phyloP scores from a whole-genome alignment of 2,329 filamentous ascomycete genomes.

The Aspergillus sclerotialis region DNA sequence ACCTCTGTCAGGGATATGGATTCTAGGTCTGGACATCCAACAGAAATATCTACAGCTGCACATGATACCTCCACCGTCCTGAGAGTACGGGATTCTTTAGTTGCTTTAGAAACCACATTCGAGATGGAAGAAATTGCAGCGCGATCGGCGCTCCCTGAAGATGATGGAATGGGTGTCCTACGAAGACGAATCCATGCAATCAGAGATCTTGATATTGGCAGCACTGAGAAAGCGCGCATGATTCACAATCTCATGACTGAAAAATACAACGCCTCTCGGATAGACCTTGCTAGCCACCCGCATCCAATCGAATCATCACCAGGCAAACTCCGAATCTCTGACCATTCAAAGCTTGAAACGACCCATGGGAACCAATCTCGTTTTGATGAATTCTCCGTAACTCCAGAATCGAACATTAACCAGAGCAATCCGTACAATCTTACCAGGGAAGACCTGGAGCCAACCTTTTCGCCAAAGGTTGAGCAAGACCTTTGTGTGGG shows the following conservation, averaged over 20 bases:
- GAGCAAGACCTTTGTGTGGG: slow-evolving; percentile 20
- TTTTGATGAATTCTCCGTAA: slow-evolving; percentile 20
- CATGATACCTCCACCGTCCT: no score
- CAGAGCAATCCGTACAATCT: slow-evolving; percentile 34
- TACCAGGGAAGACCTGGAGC: slow-evolving; percentile 51
- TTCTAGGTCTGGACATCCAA: neutral
- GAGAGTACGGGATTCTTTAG: slow-evolving; percentile 1
- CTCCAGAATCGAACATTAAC: no score
- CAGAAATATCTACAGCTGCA: no score
- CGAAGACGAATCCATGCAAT: slow-evolving; percentile 63
- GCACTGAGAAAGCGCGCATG: slow-evolving; percentile 60
- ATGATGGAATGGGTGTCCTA: slow-evolving; percentile 68
- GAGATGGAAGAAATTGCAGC: slow-evolving; percentile 11
- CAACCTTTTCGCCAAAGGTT: slow-evolving; percentile 55
- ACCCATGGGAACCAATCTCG: slow-evolving; percentile 23
- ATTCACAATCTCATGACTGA: slow-evolving; percentile 67
- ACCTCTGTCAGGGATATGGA: no score
- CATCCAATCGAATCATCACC: slow-evolving; percentile 16
- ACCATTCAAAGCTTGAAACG: slow-evolving; percentile 22
- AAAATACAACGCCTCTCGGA: slow-evolving; percentile 50
- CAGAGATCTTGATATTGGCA: slow-evolving; percentile 53
- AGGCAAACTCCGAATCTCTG: slow-evolving; percentile 16
- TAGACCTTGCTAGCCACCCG: slow-evolving; percentile 14
- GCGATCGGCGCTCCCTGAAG: slow-evolving; percentile 53
- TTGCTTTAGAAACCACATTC: slow-evolving; percentile 1